Base-by-base conservation (phyloP, 371 early-diverging fungal genomes). In the Apophysomyces variabilis region DNA sequence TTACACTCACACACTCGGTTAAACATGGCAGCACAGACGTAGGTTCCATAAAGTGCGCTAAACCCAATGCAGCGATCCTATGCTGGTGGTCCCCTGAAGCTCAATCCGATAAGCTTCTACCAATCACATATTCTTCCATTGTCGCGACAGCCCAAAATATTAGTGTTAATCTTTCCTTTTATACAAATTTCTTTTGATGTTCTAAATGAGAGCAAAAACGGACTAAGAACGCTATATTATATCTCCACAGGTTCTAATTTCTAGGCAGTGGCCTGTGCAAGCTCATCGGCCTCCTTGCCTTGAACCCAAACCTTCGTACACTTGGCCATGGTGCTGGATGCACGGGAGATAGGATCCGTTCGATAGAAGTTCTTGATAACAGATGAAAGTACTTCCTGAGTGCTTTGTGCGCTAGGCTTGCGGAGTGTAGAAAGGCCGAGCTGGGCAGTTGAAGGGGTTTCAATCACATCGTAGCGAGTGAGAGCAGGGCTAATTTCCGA, bases 301-400 rank as follows among this genome's bases (percentile, higher is more conserved):
- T 74, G 61, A 16, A 78, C 70, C 73, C 75, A 83, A 60, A 71
- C 66, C 73, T 91, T 90, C 38, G 96, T 92, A 79, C 96, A 95
- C 78, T 95, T 93, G 65, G 98, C 98, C 98, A 98, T 98, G n/a
- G 97, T 97, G 65, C 88, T 87, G 16, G 95, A 95, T 3, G 97
- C 90, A 59, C 98, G 84, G 38, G 94, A 90, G 69, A 98, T 96
- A 7, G 93, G 89, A 72, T 98, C 95, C 8, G 97, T 97, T 83
- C 95, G 88, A 77, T 98, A 98, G 75, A 92, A 98, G 84, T 97
- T 95, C 63, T 82, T 83, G 64, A 98, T 89, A 35, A 87, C 86
- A 38, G 82, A 80, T 26, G 83, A 72, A 46, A 86, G 70, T 11
- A 76, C 63, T 38, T 79, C 79, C 54, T 80, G 82, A 47, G 84